These are phyloP conservation scores for Lineolata rhizophorae DNA, from an alignment of 495 filamentous ascomycete genomes.

Conservation along the genomic window DNA sequence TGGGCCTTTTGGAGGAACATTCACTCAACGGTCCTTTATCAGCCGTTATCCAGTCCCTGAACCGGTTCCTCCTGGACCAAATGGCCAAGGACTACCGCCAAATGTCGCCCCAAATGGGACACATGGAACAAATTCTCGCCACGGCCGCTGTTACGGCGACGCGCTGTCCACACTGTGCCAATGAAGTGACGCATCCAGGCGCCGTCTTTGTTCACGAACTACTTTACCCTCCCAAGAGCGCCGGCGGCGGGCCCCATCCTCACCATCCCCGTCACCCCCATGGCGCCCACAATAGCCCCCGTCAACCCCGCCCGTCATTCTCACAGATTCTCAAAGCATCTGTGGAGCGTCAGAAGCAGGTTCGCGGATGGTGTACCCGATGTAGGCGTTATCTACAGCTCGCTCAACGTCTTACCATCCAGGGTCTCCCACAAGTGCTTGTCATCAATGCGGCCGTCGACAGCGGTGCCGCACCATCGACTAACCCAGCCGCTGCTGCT, in stretches of 20 bases:
- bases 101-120: conserved; percentile 25
- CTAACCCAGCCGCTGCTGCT: too few relatives aligned
- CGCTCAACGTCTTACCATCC: conserved; percentile 54
- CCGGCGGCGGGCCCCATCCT: too few relatives aligned
- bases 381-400: conserved; percentile 75
- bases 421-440: conserved; percentile 57
- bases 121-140: conserved; percentile 29
- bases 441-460: conserved; percentile 63
- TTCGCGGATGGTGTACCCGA: conserved; percentile 71
- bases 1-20: conserved; percentile 70
- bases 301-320: conserved; percentile 36
- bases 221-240: conserved; percentile 42
- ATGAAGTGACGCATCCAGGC: conserved; percentile 47
- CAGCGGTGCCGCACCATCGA: too few relatives aligned
- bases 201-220: conserved; percentile 62
- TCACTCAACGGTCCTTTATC: conserved; percentile 43
- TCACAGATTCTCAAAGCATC: conserved; percentile 69
- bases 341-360: conserved; percentile 62
- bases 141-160: conserved; percentile 38
- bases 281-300: conserved; percentile 7
- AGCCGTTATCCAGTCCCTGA: conserved; percentile 52
- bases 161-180: conserved; percentile 60
- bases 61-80: conserved; percentile 53
- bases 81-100: conserved; percentile 47
- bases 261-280: too few relatives aligned